Base-by-base conservation (phyloP, 2,329 filamentous ascomycete genomes). In the Colletotrichum musicola region DNA sequence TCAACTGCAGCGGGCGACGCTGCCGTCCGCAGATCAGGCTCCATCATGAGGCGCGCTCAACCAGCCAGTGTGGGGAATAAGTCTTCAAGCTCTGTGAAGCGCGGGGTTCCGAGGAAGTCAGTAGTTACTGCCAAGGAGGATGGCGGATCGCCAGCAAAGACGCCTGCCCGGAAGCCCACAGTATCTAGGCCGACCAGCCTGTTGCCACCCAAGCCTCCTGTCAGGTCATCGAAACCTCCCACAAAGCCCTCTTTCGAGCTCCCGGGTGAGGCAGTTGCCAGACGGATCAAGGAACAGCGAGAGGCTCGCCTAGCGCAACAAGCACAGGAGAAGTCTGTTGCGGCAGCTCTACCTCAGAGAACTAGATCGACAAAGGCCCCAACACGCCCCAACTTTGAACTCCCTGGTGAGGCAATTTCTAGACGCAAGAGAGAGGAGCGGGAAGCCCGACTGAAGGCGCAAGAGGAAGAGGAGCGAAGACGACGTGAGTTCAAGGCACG, bases 401-500 rank as follows among this genome's bases (percentile, higher is more conserved):
- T 92, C 50, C 88, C 89, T 0, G 89, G 89, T 9, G 89, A 91
- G 73, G 86, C 85, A 4, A 85, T 90, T 57, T 87, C 85, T 3
- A 80, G 84, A 1, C 80, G 83, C 30, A 87, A 89, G 79, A 81
- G 85, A 71, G 83, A 90, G 78, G 81, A 88, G 74, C 82, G 84
- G 62, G 84, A 89, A 73, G 81, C 86, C 65, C 85, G 83, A 71
- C 77, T 90, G 50, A 84, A 81, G 70, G 83, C 82, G 4, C 83
- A 90, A 73, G 88, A 89, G 72, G 88, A 90, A 71, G 88, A 90
- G 72, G 86, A 89, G 69, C 84, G 81, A 25, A 87, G 83, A 76
- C 84, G 85, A 63, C 86, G 89, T 63, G 87, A 90, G 73, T 91
- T 91, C 81, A 91, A 90, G 76, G 89, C 89, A 6, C 84, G 84